phyloP scores from a whole-genome alignment of 441 rosid genomes.

The Euphorbia corollata region DNA sequence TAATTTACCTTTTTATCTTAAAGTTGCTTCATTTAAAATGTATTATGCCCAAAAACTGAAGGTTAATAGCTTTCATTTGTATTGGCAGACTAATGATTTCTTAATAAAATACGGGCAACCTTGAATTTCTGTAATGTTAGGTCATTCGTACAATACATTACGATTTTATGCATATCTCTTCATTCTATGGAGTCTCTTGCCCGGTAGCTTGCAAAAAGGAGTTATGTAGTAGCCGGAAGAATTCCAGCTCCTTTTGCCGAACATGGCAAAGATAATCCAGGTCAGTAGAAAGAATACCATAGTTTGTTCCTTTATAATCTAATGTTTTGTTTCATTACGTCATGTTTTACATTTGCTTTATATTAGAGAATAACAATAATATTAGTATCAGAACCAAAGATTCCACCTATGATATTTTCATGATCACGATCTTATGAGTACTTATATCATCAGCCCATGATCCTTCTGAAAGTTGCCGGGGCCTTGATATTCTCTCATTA shows the following conservation, averaged over 20 bases:
- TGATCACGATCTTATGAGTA: not conserved
- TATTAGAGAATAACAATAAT: not conserved
- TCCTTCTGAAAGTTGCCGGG: not conserved
- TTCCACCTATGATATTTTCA: not conserved
- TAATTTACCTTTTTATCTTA: not conserved
- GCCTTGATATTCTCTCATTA: conserved; percentile 12
- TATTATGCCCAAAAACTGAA: conserved; percentile 4
- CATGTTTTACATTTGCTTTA: not conserved
- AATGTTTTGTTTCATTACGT: not conserved
- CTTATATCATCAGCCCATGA: conserved; percentile 5
- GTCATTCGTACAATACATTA: not conserved
- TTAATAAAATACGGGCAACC: no score
- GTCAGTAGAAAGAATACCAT: not conserved
- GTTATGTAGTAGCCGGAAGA: not conserved
- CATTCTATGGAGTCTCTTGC: no score
- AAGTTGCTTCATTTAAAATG: not conserved
- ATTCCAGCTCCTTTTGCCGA: not conserved
- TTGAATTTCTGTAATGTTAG: no score
- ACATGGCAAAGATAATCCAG: not conserved
- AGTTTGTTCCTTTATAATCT: not conserved
- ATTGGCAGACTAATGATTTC: not conserved
- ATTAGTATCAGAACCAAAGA: not conserved
- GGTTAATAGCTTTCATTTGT: not conserved
- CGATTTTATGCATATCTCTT: not conserved
- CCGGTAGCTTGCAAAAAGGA: not conserved